Evolutionary conservation across 1,139 yeast species (phyloP).

Genomic region (Taphrina confusa): DNA sequence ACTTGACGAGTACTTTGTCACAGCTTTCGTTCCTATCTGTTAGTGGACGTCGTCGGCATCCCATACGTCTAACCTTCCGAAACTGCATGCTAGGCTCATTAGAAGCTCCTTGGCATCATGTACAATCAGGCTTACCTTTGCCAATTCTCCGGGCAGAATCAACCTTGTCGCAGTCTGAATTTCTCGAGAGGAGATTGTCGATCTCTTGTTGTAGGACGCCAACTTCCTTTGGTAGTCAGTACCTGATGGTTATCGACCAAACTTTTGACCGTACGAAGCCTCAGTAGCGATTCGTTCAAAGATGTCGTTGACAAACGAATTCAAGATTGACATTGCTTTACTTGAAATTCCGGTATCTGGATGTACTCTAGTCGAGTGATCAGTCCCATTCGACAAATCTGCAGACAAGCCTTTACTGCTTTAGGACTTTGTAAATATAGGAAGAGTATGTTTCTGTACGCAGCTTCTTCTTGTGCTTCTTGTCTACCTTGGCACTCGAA

Average conservation of each 20-base stretch:
- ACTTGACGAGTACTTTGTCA: slow-evolving; percentile 90
- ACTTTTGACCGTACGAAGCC: slow-evolving; percentile 67
- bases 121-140: slow-evolving; percentile 53
- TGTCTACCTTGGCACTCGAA: slow-evolving; percentile 75
- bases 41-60: too few species aligned
- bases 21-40: slow-evolving; percentile 82
- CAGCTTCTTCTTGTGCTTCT: slow-evolving; percentile 87
- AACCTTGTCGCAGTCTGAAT: slow-evolving; percentile 99
- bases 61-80: slow-evolving; percentile 64
- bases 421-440: slow-evolving; percentile 93
- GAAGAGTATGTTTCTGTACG: slow-evolving; percentile 99
- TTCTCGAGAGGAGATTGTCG: slow-evolving; percentile 98
- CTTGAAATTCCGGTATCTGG: slow-evolving; percentile 97
- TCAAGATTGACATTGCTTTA: slow-evolving; percentile 98
- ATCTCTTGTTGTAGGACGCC: slow-evolving; percentile 99
- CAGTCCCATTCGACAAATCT: background rate
- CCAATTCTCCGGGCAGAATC: slow-evolving; percentile 99
- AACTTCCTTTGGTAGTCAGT: slow-evolving; percentile 54
- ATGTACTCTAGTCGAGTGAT: slow-evolving; percentile 57
- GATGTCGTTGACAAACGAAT: slow-evolving; percentile 88
- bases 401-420: slow-evolving; percentile 55
- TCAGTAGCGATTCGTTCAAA: slow-evolving; percentile 95
- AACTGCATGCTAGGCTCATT: slow-evolving; percentile 68
- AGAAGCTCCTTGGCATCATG: background rate
- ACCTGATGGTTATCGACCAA: background rate